These are phyloP conservation scores for Cyclocybe aegerita DNA, from an alignment of 768 basidiomycete species.

Conservation along the genomic window DNA sequence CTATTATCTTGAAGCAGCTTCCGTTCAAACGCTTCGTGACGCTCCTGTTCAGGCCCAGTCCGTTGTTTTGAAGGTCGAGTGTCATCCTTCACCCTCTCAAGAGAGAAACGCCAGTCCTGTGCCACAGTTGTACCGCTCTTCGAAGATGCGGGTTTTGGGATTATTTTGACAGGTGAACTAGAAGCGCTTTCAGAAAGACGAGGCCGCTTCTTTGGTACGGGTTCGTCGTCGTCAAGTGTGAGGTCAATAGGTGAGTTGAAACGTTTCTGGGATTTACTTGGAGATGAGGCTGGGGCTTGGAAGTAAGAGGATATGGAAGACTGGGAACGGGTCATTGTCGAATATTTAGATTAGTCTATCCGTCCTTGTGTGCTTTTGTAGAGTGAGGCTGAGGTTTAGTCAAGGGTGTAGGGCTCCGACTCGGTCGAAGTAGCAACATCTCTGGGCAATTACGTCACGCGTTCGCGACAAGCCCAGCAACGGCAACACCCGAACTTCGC, in stretches of 20 bases:
- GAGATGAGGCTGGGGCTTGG: conserved; percentile 17
- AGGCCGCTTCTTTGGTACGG: conserved; percentile 28
- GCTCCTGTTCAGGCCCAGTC: conserved; percentile 21
- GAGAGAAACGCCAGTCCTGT: conserved; percentile 47
- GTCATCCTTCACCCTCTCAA: conserved; percentile 25
- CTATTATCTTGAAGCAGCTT: conserved; percentile 50
- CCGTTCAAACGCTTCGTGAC: conserved; percentile 46
- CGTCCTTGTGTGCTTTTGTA: not conserved
- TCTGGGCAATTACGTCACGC: too few species aligned
- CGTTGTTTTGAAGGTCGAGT: conserved; percentile 16
- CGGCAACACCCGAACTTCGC: too few species aligned
- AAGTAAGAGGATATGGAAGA: conserved; percentile 42
- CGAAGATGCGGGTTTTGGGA: too few species aligned
- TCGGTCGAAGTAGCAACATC: too few species aligned
- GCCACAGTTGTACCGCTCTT: conserved; percentile 14
- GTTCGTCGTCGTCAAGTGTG: conserved; percentile 40
- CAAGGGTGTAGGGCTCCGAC: too few species aligned
- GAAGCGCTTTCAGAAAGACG: conserved; percentile 11
- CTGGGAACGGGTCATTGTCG: conserved; percentile 20
- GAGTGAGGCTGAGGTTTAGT: too few species aligned
- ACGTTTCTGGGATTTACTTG: conserved; percentile 28
- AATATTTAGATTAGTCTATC: too few species aligned
- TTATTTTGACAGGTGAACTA: too few species aligned
- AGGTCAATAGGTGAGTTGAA: conserved; percentile 48
- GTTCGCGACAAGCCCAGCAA: too few species aligned